These are phyloP conservation scores for Penicillium occitanis DNA, from an alignment of 2,329 filamentous ascomycete species.

Conservation along the genomic window DNA sequence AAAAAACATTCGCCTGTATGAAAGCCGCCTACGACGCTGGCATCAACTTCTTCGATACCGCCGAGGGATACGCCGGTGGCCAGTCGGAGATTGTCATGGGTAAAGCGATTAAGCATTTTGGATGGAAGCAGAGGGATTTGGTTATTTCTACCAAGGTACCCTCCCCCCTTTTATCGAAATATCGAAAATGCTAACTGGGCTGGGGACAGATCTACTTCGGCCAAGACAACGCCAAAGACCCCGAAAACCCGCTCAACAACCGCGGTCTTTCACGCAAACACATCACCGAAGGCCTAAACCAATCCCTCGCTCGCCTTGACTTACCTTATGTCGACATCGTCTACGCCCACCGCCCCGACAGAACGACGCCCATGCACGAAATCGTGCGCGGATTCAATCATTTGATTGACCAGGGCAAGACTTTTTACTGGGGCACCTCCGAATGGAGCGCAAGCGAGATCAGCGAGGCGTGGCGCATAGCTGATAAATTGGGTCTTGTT, in stretches of 20 bases:
- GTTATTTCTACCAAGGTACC: conserved; percentile 58
- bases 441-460: conserved; percentile 69
- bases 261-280: conserved; percentile 68
- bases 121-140: conserved; percentile 58
- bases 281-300: conserved; percentile 64
- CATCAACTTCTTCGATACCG: conserved; percentile 59
- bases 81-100: conserved; percentile 58
- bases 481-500: conserved; percentile 61
- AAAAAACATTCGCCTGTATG: conserved; percentile 44
- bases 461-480: conserved; percentile 60
- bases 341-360: conserved; percentile 68
- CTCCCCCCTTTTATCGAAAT: too few species aligned
- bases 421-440: conserved; percentile 70
- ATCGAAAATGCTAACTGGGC: neutral
- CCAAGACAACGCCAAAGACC: conserved; percentile 58
- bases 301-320: conserved; percentile 60
- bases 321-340: conserved; percentile 69
- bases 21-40: conserved; percentile 58
- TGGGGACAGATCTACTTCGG: conserved; percentile 61
- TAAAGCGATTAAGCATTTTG: conserved; percentile 56
- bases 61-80: conserved; percentile 55
- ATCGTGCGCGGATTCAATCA: conserved; percentile 70
- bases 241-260: conserved; percentile 64
- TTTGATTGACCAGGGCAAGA: conserved; percentile 66
- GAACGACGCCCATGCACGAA: conserved; percentile 68